Evolutionary conservation across 2,329 filamentous ascomycete genomes (phyloP), one percentile per base, ranked within the genome.

Genomic region (Calonectria pauciramosa): DNA sequence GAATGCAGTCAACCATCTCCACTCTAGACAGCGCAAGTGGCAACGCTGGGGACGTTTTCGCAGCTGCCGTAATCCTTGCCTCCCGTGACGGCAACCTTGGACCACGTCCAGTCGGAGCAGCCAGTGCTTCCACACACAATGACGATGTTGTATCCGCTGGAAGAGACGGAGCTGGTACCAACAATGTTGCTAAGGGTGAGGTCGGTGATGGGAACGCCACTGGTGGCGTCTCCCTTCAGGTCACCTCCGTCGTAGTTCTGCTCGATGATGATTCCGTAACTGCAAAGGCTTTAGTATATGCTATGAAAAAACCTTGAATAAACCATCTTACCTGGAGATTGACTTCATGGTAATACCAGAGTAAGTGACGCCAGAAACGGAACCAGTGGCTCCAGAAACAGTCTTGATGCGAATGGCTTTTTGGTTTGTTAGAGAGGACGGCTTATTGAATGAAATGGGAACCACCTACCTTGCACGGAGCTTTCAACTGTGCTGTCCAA

Each of bases 61-160:
- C 71, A 72, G 71, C 28, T 69, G 11, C 56, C 65, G 32, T 72
- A 72, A 4, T 11, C 52, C 71, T 69, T 69, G 36, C 71, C 71
- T 23, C 71, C 71, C 13, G 71, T 72, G 11, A 72, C 71, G 2
- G 71, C 34, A n/a, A 72, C 71, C 47, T 72, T 65, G 28, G 71
- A 72, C 71, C 71, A 72, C 9, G 71, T 72, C 71, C 90, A 92
- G 81, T 86, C 82, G 30, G 85, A 84, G 30, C 88, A 89, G 2
- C 80, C 80, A 1, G 71, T 75, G 65, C 83, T 83, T 14, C 87
- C 90, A 72, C 91, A 92, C 11, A 91, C 86, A 73, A 92, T 89
- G 75, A 90, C 90, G 75, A 90, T 82, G 68, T 89, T 84, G 56
- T 82, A 86, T 5, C 80, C 87, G 2, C 75, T 80, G 28, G 80